Evolutionary conservation across 1,284 basidiomycete species (phyloP).

Genomic region (Omphalotus olearius): DNA sequence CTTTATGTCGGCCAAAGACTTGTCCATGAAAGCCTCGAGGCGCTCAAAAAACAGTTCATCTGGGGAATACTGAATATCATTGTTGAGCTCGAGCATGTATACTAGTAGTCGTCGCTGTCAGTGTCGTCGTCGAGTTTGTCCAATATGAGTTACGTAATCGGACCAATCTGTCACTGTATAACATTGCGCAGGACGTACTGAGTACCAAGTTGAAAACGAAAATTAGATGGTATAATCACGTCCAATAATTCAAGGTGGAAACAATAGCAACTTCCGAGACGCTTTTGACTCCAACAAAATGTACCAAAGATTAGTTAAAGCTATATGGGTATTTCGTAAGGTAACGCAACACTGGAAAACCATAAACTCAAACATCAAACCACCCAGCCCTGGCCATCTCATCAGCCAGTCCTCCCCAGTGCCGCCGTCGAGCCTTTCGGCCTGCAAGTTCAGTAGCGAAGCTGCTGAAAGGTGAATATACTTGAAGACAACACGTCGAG

Average conservation of each 20-base stretch:
- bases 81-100: conserved; percentile 3
- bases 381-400: conserved; percentile 70
- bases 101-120: not conserved
- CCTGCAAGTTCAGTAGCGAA: conserved; percentile 77
- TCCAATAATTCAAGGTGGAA: too few species aligned
- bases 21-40: conserved; percentile 56
- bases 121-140: not conserved
- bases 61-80: conserved; percentile 19
- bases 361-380: conserved; percentile 44
- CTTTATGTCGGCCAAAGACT: conserved; percentile 48
- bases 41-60: conserved; percentile 57
- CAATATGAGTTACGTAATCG: too few species aligned
- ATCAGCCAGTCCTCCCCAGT: conserved; percentile 64
- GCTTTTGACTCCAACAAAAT: too few species aligned
- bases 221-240: too few species aligned
- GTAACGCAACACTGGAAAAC: not conserved
- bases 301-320: not conserved
- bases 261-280: too few species aligned
- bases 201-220: too few species aligned
- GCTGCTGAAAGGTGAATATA: conserved; percentile 28
- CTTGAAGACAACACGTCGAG: not conserved
- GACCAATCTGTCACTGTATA: too few species aligned
- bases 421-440: conserved; percentile 53
- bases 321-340: not conserved
- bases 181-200: too few species aligned